These are phyloP conservation scores for Cytospora leucostoma DNA, from an alignment of 2,329 filamentous ascomycete genomes.

Conservation along the genomic window DNA sequence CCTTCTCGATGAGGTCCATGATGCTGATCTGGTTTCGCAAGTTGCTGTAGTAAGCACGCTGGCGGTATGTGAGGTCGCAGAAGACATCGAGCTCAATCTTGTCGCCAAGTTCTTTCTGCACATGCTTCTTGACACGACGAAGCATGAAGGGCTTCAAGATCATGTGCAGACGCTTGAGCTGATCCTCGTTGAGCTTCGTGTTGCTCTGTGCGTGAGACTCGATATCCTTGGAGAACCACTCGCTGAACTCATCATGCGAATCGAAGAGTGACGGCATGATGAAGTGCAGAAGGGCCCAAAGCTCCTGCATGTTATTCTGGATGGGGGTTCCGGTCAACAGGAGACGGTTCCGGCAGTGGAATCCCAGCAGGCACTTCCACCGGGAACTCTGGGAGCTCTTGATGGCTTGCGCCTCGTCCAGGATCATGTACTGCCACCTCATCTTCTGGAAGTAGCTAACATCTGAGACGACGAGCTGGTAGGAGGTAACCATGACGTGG, in stretches of 20 bases:
- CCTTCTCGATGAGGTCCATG: slow-evolving; percentile 97
- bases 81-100: slow-evolving; percentile 97
- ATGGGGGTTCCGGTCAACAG: slow-evolving; percentile 95
- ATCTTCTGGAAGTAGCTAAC: slow-evolving; percentile 99
- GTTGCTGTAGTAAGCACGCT: slow-evolving; percentile 89
- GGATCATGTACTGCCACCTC: slow-evolving; percentile 99
- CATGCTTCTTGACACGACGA: slow-evolving; percentile 98
- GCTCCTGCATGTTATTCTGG: slow-evolving; percentile 99
- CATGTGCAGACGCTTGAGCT: slow-evolving; percentile 96
- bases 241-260: slow-evolving; percentile 88
- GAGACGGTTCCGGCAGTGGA: slow-evolving; percentile 93
- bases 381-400: slow-evolving; percentile 95
- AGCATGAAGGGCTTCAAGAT: slow-evolving; percentile 99
- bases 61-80: slow-evolving; percentile 94
- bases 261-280: slow-evolving; percentile 99
- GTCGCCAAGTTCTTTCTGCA: slow-evolving; percentile 97
- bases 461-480: slow-evolving; percentile 94
- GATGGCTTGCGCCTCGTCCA: slow-evolving; percentile 98
- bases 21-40: slow-evolving; percentile 97
- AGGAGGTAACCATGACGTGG: slow-evolving; percentile 94
- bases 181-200: slow-evolving; percentile 98
- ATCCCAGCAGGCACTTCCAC: slow-evolving; percentile 93
- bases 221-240: slow-evolving; percentile 95
- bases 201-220: slow-evolving; percentile 98
- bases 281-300: slow-evolving; percentile 97